Conservation (phyloP, 140 eudicot species). For the Anethum foeniculum region DNA sequence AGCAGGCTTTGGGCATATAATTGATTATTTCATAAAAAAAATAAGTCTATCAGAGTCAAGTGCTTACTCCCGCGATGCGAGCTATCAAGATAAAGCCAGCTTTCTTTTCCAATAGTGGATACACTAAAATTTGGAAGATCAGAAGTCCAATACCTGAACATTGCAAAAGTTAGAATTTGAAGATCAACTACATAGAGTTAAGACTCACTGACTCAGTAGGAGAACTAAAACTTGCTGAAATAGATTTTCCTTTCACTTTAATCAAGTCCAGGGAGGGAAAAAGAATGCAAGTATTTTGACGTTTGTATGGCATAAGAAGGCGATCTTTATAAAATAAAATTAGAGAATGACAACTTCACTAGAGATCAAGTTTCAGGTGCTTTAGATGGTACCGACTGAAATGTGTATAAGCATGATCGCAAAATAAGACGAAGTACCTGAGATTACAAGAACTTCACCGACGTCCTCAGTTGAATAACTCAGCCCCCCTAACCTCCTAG, state of each 20-base stretch:
- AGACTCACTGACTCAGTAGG: background rate
- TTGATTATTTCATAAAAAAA: background rate
- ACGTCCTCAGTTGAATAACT: conserved; percentile 40
- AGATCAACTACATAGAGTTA: background rate
- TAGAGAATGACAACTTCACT: background rate
- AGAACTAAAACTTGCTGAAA: background rate
- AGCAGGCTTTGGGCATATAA: background rate
- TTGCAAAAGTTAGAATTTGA: background rate
- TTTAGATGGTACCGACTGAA: background rate
- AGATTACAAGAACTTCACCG: conserved; percentile 39
- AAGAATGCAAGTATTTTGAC: too few relatives aligned
- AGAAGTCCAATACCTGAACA: conserved; percentile 67
- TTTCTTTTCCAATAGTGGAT: conserved; percentile 50
- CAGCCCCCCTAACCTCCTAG: conserved; percentile 43
- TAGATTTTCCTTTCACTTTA: too few relatives aligned
- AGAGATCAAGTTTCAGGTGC: background rate
- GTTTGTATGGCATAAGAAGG: too few relatives aligned
- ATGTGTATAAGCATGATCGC: background rate
- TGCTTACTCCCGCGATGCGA: conserved; percentile 68
- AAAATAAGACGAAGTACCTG: conserved; percentile 25
- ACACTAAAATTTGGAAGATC: conserved; percentile 49
- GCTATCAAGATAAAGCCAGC: conserved; percentile 49
- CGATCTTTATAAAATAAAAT: too few relatives aligned
- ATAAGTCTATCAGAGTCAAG: background rate
- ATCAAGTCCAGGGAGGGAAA: too few relatives aligned